These are phyloP conservation scores for Lojkania enalia DNA, from an alignment of 2,329 filamentous ascomycete genomes.

Conservation along the genomic window DNA sequence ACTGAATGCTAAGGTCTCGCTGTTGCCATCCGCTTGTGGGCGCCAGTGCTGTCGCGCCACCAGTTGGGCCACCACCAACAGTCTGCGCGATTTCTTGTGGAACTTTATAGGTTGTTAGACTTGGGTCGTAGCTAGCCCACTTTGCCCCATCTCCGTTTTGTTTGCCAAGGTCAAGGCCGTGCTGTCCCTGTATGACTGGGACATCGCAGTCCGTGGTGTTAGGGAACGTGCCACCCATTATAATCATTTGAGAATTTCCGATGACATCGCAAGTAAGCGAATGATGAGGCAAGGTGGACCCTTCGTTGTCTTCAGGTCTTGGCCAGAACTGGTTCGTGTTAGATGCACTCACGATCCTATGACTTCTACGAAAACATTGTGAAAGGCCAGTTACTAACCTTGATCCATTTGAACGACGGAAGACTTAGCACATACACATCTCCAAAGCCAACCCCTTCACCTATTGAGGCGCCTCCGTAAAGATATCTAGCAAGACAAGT, in stretches of 20 bases:
- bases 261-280: slow-evolving; percentile 59
- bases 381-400: slow-evolving; percentile 35
- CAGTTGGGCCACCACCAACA: slow-evolving; percentile 46
- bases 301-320: slow-evolving; percentile 19
- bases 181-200: slow-evolving; percentile 54
- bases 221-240: slow-evolving; percentile 63
- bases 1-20: slow-evolving; percentile 55
- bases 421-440: slow-evolving; percentile 64
- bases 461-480: slow-evolving; percentile 59
- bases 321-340: slow-evolving; percentile 28
- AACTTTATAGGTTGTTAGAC: slow-evolving; percentile 55
- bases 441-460: slow-evolving; percentile 53
- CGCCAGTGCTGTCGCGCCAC: slow-evolving; percentile 56
- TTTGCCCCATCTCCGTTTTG: slow-evolving; percentile 14
- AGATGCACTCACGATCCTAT: too few species aligned
- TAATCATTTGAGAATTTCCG: slow-evolving; percentile 60
- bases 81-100: slow-evolving; percentile 52
- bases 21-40: slow-evolving; percentile 52
- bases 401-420: slow-evolving; percentile 64
- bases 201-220: slow-evolving; percentile 50
- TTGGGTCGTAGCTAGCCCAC: slow-evolving; percentile 55
- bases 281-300: slow-evolving; percentile 52
- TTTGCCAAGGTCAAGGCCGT: slow-evolving; percentile 56
- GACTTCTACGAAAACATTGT: too few species aligned
- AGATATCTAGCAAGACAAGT: slow-evolving; percentile 52